Percentiles rank a stretch among this genome's conserved stretches.
These are phyloP conservation scores for Populus hybrid DNA, from an alignment of 441 rosid species.

Conservation along the genomic window DNA sequence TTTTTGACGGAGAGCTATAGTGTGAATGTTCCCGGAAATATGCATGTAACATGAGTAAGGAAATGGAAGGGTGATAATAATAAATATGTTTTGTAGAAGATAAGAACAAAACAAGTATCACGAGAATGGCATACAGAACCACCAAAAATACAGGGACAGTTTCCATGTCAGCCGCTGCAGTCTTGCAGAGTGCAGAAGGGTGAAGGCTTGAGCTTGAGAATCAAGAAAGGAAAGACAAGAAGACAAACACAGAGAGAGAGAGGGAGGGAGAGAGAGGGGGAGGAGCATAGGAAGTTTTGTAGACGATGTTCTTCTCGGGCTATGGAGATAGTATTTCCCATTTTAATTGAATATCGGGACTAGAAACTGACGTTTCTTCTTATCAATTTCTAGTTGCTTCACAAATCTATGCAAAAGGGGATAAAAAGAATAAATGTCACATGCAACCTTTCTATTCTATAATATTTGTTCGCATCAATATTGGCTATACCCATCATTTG, in stretches of 20 bases:
- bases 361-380: constrained; percentile 31
- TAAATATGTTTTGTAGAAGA: constrained; percentile 14
- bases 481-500: neutral
- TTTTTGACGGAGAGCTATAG: neutral
- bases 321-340: constrained; percentile 16
- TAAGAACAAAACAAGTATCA: constrained; percentile 47
- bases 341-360: constrained; percentile 36
- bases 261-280: neutral
- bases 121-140: constrained; percentile 40
- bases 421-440: constrained; percentile 17
- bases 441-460: constrained; percentile 15
- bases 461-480: neutral
- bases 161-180: constrained; percentile 56
- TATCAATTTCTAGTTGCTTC: constrained; percentile 14
- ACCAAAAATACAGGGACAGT: constrained; percentile 25
- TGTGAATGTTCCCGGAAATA: constrained; percentile 25
- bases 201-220: constrained; percentile 16
- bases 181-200: constrained; percentile 27
- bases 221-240: neutral
- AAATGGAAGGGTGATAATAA: constrained; percentile 6
- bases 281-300: neutral
- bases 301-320: constrained; percentile 19
- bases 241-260: neutral
- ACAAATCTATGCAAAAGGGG: neutral
- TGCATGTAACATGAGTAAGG: constrained; percentile 28